Conservation (phyloP, 352 stramenopile genomes). For the Phytophthora syringae region DNA sequence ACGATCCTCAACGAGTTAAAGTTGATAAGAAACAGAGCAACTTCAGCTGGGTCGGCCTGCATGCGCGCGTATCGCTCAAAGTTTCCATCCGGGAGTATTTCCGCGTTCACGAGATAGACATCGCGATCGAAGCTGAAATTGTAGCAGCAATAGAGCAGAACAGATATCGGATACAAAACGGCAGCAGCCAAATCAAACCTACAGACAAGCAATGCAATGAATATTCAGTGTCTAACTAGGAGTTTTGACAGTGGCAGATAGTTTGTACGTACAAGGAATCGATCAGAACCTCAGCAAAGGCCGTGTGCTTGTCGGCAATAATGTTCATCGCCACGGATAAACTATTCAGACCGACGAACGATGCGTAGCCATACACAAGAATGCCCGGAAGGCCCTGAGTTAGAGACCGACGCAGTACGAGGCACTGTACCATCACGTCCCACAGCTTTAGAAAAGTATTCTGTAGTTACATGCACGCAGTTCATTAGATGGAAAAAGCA, state of each 20-base stretch:
- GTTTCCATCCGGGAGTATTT: slow-evolving; percentile 28
- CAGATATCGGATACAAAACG: slow-evolving; percentile 32
- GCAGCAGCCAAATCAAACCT: slow-evolving; percentile 47
- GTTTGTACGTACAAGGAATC: slow-evolving; percentile 32
- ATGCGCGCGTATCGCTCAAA: slow-evolving; percentile 41
- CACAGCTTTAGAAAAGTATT: slow-evolving; percentile 33
- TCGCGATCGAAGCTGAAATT: slow-evolving; percentile 39
- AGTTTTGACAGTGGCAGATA: not conserved
- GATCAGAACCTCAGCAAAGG: slow-evolving; percentile 41
- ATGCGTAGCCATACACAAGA: slow-evolving; percentile 26
- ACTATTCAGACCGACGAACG: slow-evolving; percentile 30
- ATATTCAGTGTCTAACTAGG: not conserved
- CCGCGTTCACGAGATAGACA: slow-evolving; percentile 26
- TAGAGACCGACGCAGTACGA: slow-evolving; percentile 28
- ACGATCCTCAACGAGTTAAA: slow-evolving; percentile 44
- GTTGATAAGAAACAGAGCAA: slow-evolving; percentile 36
- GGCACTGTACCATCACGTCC: slow-evolving; percentile 29
- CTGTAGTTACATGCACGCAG: slow-evolving; percentile 5
- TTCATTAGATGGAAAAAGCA: not conserved
- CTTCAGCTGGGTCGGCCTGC: slow-evolving; percentile 31
- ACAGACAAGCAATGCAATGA: not conserved
- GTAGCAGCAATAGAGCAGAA: slow-evolving; percentile 29
- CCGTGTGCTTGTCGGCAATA: slow-evolving; percentile 14
- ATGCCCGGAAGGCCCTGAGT: slow-evolving; percentile 24
- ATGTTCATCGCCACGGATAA: slow-evolving; percentile 26